Evolutionary conservation across 2,329 filamentous ascomycete species (phyloP).

Genomic region (Hypocreales sp.): DNA sequence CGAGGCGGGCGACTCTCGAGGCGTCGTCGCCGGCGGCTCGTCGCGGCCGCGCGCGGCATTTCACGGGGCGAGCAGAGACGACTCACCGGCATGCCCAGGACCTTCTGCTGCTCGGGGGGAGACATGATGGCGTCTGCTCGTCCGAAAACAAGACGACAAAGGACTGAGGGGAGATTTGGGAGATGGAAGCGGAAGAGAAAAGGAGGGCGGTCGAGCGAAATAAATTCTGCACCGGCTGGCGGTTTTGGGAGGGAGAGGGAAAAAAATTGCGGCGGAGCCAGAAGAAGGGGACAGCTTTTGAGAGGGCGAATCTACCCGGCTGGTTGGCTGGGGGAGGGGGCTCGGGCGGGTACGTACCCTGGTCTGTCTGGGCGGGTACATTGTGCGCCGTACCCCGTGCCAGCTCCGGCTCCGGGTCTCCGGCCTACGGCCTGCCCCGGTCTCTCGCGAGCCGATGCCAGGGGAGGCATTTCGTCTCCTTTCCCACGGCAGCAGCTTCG

Average conservation of each 20-base stretch:
- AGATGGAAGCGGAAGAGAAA: constrained; percentile 27
- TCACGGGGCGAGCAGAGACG: constrained; percentile 6
- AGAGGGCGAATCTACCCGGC: constrained; percentile 36
- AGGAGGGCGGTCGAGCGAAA: constrained; percentile 22
- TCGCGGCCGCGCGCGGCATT: constrained; percentile 11
- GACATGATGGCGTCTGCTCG: constrained; percentile 36
- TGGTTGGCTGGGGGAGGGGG: constrained; percentile 4
- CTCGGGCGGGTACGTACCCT: background rate
- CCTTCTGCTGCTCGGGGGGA: constrained; percentile 35
- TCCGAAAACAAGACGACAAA: constrained; percentile 32
- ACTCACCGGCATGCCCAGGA: constrained; percentile 56
- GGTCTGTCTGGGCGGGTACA: too few relatives aligned
- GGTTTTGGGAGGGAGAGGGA: constrained; percentile 21
- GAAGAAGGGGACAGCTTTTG: constrained; percentile 30
- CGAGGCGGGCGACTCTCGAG: constrained; percentile 3
- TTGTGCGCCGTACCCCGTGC: too few relatives aligned
- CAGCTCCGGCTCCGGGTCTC: too few relatives aligned
- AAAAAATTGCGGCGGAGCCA: constrained; percentile 36
- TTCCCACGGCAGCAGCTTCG: constrained; percentile 17
- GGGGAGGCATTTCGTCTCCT: too few relatives aligned
- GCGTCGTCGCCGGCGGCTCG: constrained; percentile 6
- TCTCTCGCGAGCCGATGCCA: too few relatives aligned
- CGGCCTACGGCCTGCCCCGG: too few relatives aligned
- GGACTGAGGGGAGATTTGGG: constrained; percentile 46
- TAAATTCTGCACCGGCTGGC: constrained; percentile 28